Conservation (phyloP, 306 rosid species). For the Gleditsia sinensis region DNA sequence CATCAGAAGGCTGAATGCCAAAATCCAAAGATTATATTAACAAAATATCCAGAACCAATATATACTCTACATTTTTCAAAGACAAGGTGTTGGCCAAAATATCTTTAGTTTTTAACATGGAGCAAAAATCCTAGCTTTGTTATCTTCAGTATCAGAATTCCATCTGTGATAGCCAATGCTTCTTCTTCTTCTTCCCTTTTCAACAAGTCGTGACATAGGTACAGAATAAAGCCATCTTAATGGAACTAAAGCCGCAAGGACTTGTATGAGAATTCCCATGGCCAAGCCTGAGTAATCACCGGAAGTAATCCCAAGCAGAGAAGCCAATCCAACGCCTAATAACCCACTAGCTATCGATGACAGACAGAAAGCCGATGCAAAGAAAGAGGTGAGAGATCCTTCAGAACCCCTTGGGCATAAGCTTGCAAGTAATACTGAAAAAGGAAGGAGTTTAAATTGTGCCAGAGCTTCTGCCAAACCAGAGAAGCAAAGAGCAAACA, state of each 20-base stretch:
- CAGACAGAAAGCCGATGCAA: slow-evolving; percentile 66
- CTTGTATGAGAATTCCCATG: slow-evolving; percentile 58
- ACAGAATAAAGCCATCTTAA: slow-evolving; percentile 50
- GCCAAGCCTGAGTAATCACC: slow-evolving; percentile 69
- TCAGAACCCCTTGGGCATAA: slow-evolving; percentile 79
- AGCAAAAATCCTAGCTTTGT: slow-evolving; percentile 17
- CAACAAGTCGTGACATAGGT: slow-evolving; percentile 46
- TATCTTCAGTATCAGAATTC: background rate
- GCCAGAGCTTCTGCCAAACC: slow-evolving; percentile 74
- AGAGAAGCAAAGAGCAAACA: slow-evolving; percentile 65
- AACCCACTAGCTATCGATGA: slow-evolving; percentile 73
- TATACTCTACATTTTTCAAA: slow-evolving; percentile 3
- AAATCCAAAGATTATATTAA: background rate
- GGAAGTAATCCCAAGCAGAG: slow-evolving; percentile 57
- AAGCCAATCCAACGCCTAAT: slow-evolving; percentile 75
- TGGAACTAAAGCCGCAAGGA: slow-evolving; percentile 67
- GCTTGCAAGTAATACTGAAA: slow-evolving; percentile 62
- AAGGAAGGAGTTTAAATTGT: slow-evolving; percentile 81
- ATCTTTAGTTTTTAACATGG: slow-evolving; percentile 17
- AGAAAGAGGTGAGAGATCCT: slow-evolving; percentile 84
- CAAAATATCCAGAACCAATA: slow-evolving; percentile 7
- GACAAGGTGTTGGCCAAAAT: slow-evolving; percentile 28
- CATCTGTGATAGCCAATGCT: slow-evolving; percentile 16
- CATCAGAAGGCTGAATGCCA: background rate
- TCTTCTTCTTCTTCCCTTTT: slow-evolving; percentile 53